Conservation (phyloP, 2,329 filamentous ascomycete genomes). For the Akanthomyces lecanii region DNA sequence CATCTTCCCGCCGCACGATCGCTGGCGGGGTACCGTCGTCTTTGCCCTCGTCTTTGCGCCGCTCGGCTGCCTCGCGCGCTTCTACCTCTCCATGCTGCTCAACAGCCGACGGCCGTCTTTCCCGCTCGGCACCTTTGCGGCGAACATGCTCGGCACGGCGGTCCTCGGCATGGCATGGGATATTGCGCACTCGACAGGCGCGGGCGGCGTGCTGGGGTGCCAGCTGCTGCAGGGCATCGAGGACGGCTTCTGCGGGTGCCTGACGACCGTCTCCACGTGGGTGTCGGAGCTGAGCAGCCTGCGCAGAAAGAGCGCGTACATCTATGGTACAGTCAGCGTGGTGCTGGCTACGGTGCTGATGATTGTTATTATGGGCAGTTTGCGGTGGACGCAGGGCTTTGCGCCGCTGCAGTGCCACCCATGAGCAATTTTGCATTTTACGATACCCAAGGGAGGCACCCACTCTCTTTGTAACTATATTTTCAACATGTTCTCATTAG, state of each 20-base stretch:
- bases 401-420: constrained; percentile 34
- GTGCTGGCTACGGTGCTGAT: constrained; percentile 52
- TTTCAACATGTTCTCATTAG: not conserved
- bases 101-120: constrained; percentile 66
- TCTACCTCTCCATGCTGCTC: constrained; percentile 66
- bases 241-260: constrained; percentile 64
- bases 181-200: constrained; percentile 61
- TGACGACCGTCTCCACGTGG: constrained; percentile 66
- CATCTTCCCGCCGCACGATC: constrained; percentile 65
- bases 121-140: constrained; percentile 79
- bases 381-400: constrained; percentile 65
- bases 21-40: constrained; percentile 70
- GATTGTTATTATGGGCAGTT: constrained; percentile 69
- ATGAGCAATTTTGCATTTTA: not conserved
- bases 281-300: constrained; percentile 56
- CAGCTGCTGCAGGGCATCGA: constrained; percentile 63
- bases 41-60: constrained; percentile 83
- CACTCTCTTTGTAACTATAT: not conserved
- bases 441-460: not conserved
- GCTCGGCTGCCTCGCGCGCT: constrained; percentile 69
- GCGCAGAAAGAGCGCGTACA: constrained; percentile 54
- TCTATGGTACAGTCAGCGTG: constrained; percentile 63
- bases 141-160: constrained; percentile 73
- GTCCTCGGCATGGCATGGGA: constrained; percentile 75
- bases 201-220: constrained; percentile 52